A percentile compares a stretch with the other conserved stretches of the same genome.
These are phyloP conservation scores for Pseudofabraea citricarpa DNA, from an alignment of 2,329 filamentous ascomycete species.

Conservation along the genomic window DNA sequence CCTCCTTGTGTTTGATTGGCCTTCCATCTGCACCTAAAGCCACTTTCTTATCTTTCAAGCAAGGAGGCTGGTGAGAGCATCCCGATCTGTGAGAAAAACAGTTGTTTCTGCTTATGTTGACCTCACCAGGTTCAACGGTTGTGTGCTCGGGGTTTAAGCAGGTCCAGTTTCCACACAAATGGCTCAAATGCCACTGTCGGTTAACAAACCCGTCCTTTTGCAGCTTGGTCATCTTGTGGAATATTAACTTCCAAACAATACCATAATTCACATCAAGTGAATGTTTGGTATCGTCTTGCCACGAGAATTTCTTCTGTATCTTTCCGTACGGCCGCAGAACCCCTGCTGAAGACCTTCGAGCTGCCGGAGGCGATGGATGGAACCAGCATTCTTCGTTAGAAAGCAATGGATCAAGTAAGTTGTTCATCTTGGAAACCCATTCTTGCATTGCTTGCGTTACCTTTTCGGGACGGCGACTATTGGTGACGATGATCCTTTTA, in stretches of 20 bases:
- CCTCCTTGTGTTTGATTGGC: too few relatives aligned
- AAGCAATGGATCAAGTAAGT: slow-evolving; percentile 14
- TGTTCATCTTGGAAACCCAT: slow-evolving; percentile 13
- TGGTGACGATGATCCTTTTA: slow-evolving; percentile 14
- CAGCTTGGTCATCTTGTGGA: slow-evolving; percentile 14
- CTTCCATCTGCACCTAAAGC: slow-evolving; percentile 15
- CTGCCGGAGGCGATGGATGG: slow-evolving; percentile 17
- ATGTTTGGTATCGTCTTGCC: slow-evolving; percentile 10
- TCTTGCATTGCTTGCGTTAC: slow-evolving; percentile 14
- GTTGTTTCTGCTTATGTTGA: slow-evolving; percentile 22
- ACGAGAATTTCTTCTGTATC: slow-evolving; percentile 15
- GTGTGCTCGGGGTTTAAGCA: slow-evolving; percentile 25
- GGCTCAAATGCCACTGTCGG: slow-evolving; percentile 24
- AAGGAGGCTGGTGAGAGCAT: slow-evolving; percentile 19
- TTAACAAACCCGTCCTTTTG: slow-evolving; percentile 24
- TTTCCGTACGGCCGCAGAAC: slow-evolving; percentile 10
- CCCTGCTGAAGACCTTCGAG: slow-evolving; percentile 6
- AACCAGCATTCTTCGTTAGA: slow-evolving; percentile 20
- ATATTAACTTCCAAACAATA: slow-evolving; percentile 18
- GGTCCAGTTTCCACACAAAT: slow-evolving; percentile 29
- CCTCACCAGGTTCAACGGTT: slow-evolving; percentile 19
- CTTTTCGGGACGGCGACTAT: slow-evolving; percentile 4
- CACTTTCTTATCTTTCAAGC: slow-evolving; percentile 22
- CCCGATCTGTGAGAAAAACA: slow-evolving; percentile 22
- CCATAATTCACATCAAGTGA: slow-evolving; percentile 21